Percentiles rank a stretch among this genome's conserved stretches.
Evolutionary conservation across 2,329 filamentous ascomycete genomes (phyloP).

Genomic region (Stagonosporopsis rhizophila): DNA sequence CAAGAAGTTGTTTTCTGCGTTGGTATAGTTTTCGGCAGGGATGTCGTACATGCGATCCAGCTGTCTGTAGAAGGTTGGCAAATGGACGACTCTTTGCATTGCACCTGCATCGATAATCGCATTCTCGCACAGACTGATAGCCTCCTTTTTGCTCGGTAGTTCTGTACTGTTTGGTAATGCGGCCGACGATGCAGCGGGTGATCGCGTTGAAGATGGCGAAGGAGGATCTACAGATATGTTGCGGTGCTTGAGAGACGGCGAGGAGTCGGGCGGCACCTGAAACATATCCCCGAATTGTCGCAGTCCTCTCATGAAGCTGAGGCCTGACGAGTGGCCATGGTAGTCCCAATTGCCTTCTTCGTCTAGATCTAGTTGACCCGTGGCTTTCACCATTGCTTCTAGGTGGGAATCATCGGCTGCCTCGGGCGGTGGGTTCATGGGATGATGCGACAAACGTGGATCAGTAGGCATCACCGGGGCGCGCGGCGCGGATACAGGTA

Average conservation of each 20-base stretch:
- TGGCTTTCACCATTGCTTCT: slow-evolving; percentile 93
- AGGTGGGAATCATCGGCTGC: slow-evolving; percentile 68
- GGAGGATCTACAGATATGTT: slow-evolving; percentile 68
- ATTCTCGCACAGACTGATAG: slow-evolving; percentile 63
- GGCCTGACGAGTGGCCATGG: slow-evolving; percentile 88
- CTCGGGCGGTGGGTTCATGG: slow-evolving; percentile 29
- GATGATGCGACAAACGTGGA: slow-evolving; percentile 31
- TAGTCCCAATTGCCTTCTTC: slow-evolving; percentile 95
- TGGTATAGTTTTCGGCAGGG: slow-evolving; percentile 57
- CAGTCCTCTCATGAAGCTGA: slow-evolving; percentile 86
- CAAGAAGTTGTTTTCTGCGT: slow-evolving; percentile 56
- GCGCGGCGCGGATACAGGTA: slow-evolving; percentile 35
- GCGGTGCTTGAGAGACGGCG: slow-evolving; percentile 64
- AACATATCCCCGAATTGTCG: slow-evolving; percentile 84
- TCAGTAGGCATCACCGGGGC: slow-evolving; percentile 31
- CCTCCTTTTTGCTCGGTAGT: slow-evolving; percentile 70
- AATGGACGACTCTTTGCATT: slow-evolving; percentile 76
- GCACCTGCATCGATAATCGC: slow-evolving; percentile 69
- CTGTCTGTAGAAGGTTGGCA: slow-evolving; percentile 79
- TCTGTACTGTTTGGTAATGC: slow-evolving; percentile 56
- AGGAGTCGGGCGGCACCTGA: slow-evolving; percentile 65
- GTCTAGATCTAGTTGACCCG: slow-evolving; percentile 88
- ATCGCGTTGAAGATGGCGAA: slow-evolving; percentile 71
- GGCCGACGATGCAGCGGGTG: slow-evolving; percentile 61
- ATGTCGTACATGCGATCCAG: slow-evolving; percentile 80